These are phyloP conservation scores for Fusarium napiforme DNA, from an alignment of 2,329 filamentous ascomycete genomes.

Conservation along the genomic window DNA sequence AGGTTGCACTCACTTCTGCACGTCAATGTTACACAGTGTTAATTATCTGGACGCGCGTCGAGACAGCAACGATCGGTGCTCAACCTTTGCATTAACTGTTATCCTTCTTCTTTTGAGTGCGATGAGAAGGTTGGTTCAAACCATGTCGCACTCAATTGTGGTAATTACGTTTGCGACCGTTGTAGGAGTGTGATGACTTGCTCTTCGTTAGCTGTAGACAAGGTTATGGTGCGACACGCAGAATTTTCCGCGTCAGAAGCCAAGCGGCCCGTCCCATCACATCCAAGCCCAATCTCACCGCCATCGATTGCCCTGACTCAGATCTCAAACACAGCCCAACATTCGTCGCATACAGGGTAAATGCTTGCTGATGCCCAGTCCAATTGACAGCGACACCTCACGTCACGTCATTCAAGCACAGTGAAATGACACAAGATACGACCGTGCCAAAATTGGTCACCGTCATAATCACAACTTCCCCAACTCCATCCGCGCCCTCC, in stretches of 20 bases:
- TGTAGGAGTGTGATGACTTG: not conserved
- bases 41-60: not conserved
- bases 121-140: not conserved
- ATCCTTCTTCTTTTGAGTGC: not conserved
- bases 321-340: constrained; percentile 1
- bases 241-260: constrained; percentile 13
- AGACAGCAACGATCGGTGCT: not conserved
- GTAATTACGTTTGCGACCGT: too few relatives aligned
- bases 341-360: constrained; percentile 15
- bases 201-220: not conserved
- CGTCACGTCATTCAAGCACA: not conserved
- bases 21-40: constrained; percentile 12
- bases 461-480: constrained; percentile 64
- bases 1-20: constrained; percentile 4
- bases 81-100: not conserved
- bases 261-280: constrained; percentile 21
- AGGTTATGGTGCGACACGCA: constrained; percentile 1
- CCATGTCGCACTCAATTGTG: not conserved
- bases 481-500: constrained; percentile 64
- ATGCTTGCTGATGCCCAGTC: not conserved
- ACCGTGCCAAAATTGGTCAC: constrained; percentile 35
- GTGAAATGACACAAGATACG: constrained; percentile 16
- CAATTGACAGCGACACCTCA: not conserved
- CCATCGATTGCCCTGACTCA: constrained; percentile 6
- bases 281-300: constrained; percentile 7